phyloP scores from a whole-genome alignment of 768 basidiomycete species.

The Amanita fuliginea region DNA sequence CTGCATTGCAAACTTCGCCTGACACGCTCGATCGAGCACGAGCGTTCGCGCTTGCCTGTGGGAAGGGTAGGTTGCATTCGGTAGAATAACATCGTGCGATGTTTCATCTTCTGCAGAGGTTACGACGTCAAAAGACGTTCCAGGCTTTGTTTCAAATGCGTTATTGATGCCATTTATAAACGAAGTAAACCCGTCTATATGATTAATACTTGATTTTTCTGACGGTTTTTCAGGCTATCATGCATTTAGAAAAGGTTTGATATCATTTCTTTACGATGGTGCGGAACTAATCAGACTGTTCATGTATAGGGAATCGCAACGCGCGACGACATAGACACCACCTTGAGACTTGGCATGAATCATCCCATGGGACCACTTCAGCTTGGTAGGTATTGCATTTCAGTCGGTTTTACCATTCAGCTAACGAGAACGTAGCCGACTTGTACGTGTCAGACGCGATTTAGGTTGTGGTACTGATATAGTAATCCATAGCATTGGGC shows the following conservation, averaged over 20 bases:
- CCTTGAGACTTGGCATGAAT: constrained; percentile 86
- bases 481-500: constrained; percentile 63
- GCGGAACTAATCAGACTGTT: neutral
- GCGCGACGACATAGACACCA: constrained; percentile 92
- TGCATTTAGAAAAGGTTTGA: constrained; percentile 85
- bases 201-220: neutral
- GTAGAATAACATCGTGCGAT: neutral
- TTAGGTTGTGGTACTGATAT: constrained; percentile 2
- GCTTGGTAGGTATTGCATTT: constrained; percentile 40
- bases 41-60: constrained; percentile 78
- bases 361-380: constrained; percentile 94
- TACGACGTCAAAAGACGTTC: constrained; percentile 82
- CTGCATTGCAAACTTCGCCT: constrained; percentile 81
- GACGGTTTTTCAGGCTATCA: constrained; percentile 56
- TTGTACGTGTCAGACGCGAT: constrained; percentile 25
- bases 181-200: constrained; percentile 37
- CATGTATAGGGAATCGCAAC: constrained; percentile 72
- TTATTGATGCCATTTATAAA: constrained; percentile 97
- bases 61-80: constrained; percentile 51
- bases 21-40: constrained; percentile 68
- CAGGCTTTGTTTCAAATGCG: constrained; percentile 92
- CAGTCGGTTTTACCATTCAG: neutral
- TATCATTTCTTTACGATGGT: neutral
- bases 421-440: constrained; percentile 27
- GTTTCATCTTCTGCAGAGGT: constrained; percentile 48